These are phyloP conservation scores for Akanthomyces dipterigenus DNA, from an alignment of 2,329 filamentous ascomycete genomes.

Conservation along the genomic window DNA sequence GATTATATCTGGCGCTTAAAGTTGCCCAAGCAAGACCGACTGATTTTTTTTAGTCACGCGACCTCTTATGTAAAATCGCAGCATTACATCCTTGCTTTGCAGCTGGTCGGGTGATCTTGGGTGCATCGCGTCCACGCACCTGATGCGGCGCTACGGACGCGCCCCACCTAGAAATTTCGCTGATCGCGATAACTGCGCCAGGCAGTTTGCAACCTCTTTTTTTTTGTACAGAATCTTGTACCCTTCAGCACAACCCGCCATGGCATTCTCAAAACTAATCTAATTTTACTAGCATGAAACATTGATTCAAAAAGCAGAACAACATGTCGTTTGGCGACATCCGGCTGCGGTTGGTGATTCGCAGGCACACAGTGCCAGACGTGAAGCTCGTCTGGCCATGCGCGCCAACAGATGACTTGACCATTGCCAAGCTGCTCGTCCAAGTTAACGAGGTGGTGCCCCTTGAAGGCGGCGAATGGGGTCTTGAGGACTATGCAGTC, in stretches of 20 bases:
- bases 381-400: constrained; percentile 67
- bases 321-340: constrained; percentile 35
- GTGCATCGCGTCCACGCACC: neutral
- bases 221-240: neutral
- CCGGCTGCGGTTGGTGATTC: constrained; percentile 67
- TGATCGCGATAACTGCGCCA: neutral
- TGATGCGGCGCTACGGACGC: neutral
- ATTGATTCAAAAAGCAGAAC: neutral
- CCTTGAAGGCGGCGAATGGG: constrained; percentile 75
- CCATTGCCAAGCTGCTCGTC: constrained; percentile 68
- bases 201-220: neutral
- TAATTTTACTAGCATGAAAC: neutral
- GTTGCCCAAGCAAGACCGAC: neutral
- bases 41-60: neutral
- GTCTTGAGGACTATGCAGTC: constrained; percentile 82
- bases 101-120: neutral
- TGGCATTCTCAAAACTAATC: neutral
- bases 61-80: neutral
- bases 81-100: neutral
- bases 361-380: constrained; percentile 66
- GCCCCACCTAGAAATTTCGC: constrained; percentile 12
- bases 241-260: neutral
- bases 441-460: constrained; percentile 75
- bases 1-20: neutral
- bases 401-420: constrained; percentile 50